phyloP scores from a whole-genome alignment of 2,329 filamentous ascomycete genomes.

The Ophiostoma sp. region DNA sequence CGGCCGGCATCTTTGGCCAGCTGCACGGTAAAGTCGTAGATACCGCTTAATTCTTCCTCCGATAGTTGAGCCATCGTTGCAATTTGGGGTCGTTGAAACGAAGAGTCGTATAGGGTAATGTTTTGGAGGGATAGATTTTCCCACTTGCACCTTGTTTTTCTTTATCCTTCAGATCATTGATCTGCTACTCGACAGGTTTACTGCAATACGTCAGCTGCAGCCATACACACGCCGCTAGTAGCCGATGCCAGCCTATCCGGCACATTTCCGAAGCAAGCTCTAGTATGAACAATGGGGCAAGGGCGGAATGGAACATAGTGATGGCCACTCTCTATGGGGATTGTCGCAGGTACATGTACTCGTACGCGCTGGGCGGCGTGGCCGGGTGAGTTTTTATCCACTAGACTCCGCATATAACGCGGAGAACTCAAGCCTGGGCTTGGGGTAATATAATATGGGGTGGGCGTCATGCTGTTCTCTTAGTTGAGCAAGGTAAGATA shows the following conservation, averaged over 20 bases:
- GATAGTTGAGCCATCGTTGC: conserved; percentile 27
- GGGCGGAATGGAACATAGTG: not conserved
- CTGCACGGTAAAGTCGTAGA: conserved; percentile 65
- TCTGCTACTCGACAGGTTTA: not conserved
- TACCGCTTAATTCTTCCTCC: conserved; percentile 52
- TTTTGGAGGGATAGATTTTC: not conserved
- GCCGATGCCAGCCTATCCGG: conserved; percentile 15
- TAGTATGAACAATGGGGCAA: not conserved
- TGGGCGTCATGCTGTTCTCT: not conserved
- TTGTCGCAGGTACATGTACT: too few species aligned
- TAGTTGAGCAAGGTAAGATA: not conserved
- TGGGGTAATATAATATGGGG: not conserved
- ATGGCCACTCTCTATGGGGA: not conserved
- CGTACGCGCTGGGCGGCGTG: too few species aligned
- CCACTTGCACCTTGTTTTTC: not conserved
- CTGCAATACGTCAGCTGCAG: not conserved
- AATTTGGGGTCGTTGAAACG: not conserved
- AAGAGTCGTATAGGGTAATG: not conserved
- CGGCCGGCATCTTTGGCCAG: conserved; percentile 64
- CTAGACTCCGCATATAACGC: not conserved
- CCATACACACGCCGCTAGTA: conserved; percentile 12
- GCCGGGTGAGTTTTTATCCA: conserved; percentile 7
- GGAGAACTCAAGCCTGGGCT: not conserved
- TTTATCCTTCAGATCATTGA: not conserved
- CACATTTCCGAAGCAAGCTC: conserved; percentile 11